Evolutionary conservation across 1,139 yeast genomes (phyloP).

Genomic region (Kodamaea arcana): DNA sequence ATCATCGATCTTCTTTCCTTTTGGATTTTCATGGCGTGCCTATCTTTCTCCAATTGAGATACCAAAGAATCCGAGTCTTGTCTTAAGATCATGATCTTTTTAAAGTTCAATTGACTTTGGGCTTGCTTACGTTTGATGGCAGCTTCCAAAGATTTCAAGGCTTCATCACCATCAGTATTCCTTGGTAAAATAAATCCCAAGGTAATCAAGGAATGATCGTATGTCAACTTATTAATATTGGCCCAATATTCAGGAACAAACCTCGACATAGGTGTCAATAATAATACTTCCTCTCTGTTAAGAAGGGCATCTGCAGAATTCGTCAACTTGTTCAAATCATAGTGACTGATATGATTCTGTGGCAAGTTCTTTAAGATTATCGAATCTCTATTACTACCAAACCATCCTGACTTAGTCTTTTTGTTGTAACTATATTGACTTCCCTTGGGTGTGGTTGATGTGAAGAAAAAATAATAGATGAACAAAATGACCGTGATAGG

Average conservation of each 20-base stretch:
- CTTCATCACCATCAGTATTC: slow-evolving; percentile 71
- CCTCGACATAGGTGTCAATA: slow-evolving; percentile 83
- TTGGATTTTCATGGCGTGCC: slow-evolving; percentile 70
- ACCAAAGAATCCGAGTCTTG: slow-evolving; percentile 80
- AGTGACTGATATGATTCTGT: slow-evolving; percentile 78
- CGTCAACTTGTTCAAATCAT: slow-evolving; percentile 72
- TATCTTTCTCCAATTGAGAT: slow-evolving; percentile 70
- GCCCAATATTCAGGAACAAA: slow-evolving; percentile 87
- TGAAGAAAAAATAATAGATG: slow-evolving; percentile 39
- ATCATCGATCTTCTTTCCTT: slow-evolving; percentile 83
- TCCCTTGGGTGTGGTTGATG: slow-evolving; percentile 15
- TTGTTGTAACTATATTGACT: slow-evolving; percentile 49
- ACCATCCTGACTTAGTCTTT: slow-evolving; percentile 43
- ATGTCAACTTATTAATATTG: slow-evolving; percentile 65
- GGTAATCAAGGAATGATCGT: slow-evolving; percentile 81
- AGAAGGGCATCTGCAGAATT: slow-evolving; percentile 65
- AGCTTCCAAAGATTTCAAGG: slow-evolving; percentile 63
- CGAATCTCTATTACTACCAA: slow-evolving; percentile 39
- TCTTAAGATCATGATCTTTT: slow-evolving; percentile 79
- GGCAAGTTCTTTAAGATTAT: slow-evolving; percentile 60
- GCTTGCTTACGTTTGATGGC: slow-evolving; percentile 59
- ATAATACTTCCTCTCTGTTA: slow-evolving; percentile 76
- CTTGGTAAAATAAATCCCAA: slow-evolving; percentile 91
- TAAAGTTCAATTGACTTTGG: slow-evolving; percentile 56
- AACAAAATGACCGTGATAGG: slow-evolving; percentile 43